A percentile compares a stretch with the other conserved stretches of the same genome.
Conservation (phyloP, 2,329 filamentous ascomycete genomes). For the Aspergillus udagawae region DNA sequence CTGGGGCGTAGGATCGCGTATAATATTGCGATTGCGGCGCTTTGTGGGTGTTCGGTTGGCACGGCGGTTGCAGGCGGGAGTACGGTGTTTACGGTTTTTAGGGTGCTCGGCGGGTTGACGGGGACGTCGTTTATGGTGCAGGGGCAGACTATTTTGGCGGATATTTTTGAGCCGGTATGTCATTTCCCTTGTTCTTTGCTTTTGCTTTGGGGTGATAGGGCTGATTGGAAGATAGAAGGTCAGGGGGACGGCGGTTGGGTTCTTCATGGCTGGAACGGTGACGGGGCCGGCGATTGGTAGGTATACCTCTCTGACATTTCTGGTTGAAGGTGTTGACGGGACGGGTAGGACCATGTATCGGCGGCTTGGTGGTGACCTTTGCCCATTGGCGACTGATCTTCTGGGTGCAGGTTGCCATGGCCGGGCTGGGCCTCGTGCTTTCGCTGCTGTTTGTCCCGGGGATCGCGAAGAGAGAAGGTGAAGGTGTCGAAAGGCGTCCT, state of each 20-base stretch:
- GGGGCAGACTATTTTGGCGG: conserved; percentile 37
- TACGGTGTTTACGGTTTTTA: conserved; percentile 33
- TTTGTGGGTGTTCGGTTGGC: conserved; percentile 29
- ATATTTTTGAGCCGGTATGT: conserved; percentile 36
- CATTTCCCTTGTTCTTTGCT: background rate
- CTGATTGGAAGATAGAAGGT: conserved; percentile 25
- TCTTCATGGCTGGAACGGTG: conserved; percentile 42
- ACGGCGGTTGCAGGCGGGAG: conserved; percentile 30
- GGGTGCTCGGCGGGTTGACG: conserved; percentile 33
- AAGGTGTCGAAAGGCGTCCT: background rate
- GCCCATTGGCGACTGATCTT: conserved; percentile 71
- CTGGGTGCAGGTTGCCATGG: conserved; percentile 70
- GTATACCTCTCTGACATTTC: background rate
- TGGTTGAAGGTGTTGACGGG: too few relatives aligned
- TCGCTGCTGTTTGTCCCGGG: conserved; percentile 66
- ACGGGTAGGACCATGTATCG: conserved; percentile 52
- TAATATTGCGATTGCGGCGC: conserved; percentile 31
- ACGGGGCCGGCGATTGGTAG: conserved; percentile 42
- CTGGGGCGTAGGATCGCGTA: conserved; percentile 30
- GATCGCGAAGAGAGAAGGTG: conserved; percentile 52
- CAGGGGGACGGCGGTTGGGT: conserved; percentile 42
- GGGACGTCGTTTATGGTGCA: conserved; percentile 39
- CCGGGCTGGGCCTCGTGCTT: conserved; percentile 55
- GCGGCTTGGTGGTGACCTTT: conserved; percentile 74
- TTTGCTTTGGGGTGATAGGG: too few relatives aligned